These are phyloP conservation scores for Exophiala oligosperma DNA, from an alignment of 2,329 filamentous ascomycete species.

Conservation along the genomic window DNA sequence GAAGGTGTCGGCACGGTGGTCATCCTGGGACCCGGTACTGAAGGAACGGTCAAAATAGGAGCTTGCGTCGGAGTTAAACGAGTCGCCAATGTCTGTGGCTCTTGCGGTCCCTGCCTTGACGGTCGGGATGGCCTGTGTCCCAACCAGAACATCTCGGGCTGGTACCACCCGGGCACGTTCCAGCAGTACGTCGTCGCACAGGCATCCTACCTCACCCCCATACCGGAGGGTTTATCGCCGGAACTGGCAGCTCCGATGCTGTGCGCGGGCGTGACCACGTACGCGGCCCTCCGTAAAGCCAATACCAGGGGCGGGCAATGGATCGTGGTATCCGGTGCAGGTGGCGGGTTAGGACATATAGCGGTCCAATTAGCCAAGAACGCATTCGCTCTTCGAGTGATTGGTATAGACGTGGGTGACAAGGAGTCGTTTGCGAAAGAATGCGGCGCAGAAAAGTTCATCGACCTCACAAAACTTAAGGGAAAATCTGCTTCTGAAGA, in stretches of 20 bases:
- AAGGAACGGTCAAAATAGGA: neutral
- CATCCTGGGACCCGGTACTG: neutral
- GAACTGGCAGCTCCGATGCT: conserved; percentile 66
- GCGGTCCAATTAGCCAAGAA: neutral
- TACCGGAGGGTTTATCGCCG: conserved; percentile 47
- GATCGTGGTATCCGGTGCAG: neutral
- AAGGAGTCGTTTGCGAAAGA: neutral
- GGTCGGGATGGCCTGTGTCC: neutral
- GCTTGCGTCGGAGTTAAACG: neutral
- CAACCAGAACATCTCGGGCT: neutral
- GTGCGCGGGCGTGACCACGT: conserved; percentile 43
- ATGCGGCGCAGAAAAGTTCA: neutral
- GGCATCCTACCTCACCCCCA: neutral
- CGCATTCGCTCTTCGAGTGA: neutral
- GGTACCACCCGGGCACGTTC: conserved; percentile 27
- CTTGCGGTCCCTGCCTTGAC: neutral
- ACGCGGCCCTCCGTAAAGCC: neutral
- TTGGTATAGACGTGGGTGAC: neutral
- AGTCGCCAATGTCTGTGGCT: neutral
- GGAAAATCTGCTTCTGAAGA: neutral
- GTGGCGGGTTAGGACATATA: neutral
- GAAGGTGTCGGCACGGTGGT: neutral
- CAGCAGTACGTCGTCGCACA: conserved; percentile 30
- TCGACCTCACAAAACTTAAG: neutral
- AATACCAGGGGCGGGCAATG: neutral